Evolutionary conservation across 2,329 filamentous ascomycete species (phyloP).

Genomic region (Zopfia rhizophila): DNA sequence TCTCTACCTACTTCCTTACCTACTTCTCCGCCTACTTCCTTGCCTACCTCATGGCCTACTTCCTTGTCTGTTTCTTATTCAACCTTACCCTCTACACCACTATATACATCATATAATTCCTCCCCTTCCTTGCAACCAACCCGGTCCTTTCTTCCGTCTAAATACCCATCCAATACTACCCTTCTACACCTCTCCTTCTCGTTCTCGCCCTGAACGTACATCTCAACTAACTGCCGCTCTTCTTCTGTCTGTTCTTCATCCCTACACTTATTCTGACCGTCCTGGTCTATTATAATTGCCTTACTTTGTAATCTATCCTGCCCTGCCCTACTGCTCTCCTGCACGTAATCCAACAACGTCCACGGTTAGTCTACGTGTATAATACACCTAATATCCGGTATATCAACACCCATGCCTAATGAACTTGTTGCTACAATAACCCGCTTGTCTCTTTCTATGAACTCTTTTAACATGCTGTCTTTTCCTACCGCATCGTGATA

Average conservation of each 20-base stretch:
- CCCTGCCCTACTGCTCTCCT: conserved; percentile 17
- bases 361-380: conserved; percentile 16
- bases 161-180: conserved; percentile 21
- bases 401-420: conserved; percentile 23
- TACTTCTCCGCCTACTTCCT: no score
- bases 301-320: conserved; percentile 10
- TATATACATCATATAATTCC: conserved; percentile 16
- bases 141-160: conserved; percentile 12
- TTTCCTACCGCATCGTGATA: conserved; percentile 16
- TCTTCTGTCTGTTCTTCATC: conserved; percentile 10
- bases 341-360: conserved; percentile 16
- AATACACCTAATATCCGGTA: conserved; percentile 15
- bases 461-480: conserved; percentile 17
- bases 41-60: conserved; percentile 4
- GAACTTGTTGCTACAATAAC: conserved; percentile 24
- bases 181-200: conserved; percentile 11
- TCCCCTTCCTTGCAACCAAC: conserved; percentile 16
- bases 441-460: no score
- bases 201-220: no score
- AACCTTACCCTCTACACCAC: not conserved
- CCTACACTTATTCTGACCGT: conserved; percentile 4
- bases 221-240: conserved; percentile 8
- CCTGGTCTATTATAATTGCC: conserved; percentile 15
- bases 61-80: not conserved
- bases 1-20: no score